Evolutionary conservation across 2,329 filamentous ascomycete genomes (phyloP), one percentile per base, ranked within the genome.

Genomic region (Colletotrichum endophyticum): DNA sequence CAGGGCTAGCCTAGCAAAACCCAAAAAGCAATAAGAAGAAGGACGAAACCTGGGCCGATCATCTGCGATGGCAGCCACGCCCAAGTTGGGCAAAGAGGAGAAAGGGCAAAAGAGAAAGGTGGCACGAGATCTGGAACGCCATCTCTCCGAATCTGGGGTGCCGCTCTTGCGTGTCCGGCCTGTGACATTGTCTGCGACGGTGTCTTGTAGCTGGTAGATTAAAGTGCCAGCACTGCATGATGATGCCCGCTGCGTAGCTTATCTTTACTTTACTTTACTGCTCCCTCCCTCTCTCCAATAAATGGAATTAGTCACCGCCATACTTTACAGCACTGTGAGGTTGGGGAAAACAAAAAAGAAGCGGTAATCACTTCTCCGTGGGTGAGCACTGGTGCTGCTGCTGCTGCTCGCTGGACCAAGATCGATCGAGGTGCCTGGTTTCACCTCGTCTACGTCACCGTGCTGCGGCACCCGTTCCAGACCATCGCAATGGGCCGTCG

Each of bases 381-480:
- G 12, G 13, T 32, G 12, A 13, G 32, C 13, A 25, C 19, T 2
- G 9, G 15, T 22, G 11, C 30, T 30, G n/a, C 8, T 25, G 16
- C 22, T 16, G 22, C 25, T 19, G 39, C 22, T n/a, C 39, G n/a
- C 27, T 22, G 64, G 39, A 53, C 44, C 44, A 22, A 13, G n/a
- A 28, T n/a, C 25, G 34, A 22, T 12, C 16, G 15, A 56, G 22
- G 27, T 19, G 16, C 27, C 53, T 32, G 25, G 71, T 61, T 70
- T 70, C 66, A 74, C 70, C 64, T 73, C 66, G 74, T 66, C 59
- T 64, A 76, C 74, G 74, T 76, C 74, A 76, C 74, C 64, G 22
- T 28, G 69, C 69, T 67, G 73, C 73, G 62, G 62, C 67, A 39
- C 56, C n/a, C 22, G n/a, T 53, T 34, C 39, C 59, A 36, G 22